phyloP scores from a whole-genome alignment of 2,329 filamentous ascomycete genomes.

The Fusarium tuaranense region DNA sequence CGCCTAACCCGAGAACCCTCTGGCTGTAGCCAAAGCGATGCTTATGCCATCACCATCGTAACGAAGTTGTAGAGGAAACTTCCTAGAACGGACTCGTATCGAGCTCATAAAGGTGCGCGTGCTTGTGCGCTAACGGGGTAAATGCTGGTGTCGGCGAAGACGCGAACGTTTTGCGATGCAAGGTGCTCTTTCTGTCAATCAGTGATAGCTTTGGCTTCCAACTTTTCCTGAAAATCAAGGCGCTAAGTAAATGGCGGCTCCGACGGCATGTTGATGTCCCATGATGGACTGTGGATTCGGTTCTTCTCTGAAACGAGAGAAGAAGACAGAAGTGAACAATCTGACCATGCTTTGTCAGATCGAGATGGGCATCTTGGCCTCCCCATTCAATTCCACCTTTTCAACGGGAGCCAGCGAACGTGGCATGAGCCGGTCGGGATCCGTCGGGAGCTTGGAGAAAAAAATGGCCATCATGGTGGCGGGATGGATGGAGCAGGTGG shows the following conservation, averaged over 20 bases:
- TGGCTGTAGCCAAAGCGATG: slow-evolving; percentile 8
- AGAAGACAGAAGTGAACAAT: neutral
- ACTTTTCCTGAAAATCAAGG: neutral
- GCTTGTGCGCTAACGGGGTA: neutral
- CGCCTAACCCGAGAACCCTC: neutral
- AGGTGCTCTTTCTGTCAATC: neutral
- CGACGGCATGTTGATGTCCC: neutral
- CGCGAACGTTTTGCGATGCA: neutral
- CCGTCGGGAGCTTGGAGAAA: slow-evolving; percentile 6
- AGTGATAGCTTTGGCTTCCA: neutral
- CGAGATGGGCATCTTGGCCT: neutral
- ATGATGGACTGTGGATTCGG: neutral
- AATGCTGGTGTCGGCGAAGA: neutral
- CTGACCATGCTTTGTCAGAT: neutral
- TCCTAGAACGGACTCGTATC: neutral
- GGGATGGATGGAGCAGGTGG: slow-evolving; percentile 12
- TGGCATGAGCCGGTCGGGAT: slow-evolving; percentile 12
- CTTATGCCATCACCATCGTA: neutral
- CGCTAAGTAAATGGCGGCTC: neutral
- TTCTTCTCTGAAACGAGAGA: neutral
- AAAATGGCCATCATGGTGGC: slow-evolving; percentile 24
- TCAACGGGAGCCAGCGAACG: neutral
- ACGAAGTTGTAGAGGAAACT: neutral
- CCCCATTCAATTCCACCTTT: neutral
- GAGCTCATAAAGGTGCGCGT: slow-evolving; percentile 4